A percentile compares a stretch with the other conserved stretches of the same genome.
Conservation (phyloP, 2,329 filamentous ascomycete genomes). For the Seiridium cupressi region DNA sequence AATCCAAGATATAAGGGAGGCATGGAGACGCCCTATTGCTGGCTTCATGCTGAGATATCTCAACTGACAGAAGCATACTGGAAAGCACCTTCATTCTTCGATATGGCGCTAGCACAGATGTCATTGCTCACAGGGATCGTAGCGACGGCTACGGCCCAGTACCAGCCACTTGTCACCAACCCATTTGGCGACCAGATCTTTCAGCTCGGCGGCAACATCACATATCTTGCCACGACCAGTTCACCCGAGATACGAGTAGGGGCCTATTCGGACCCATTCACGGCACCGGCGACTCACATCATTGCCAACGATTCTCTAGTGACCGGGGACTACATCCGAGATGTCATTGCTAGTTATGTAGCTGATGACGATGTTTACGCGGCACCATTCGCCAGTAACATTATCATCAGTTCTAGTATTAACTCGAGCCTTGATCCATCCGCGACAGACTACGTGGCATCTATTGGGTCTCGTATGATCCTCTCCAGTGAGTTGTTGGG, state of each 20-base stretch:
- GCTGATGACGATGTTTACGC: background rate
- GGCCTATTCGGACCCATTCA: background rate
- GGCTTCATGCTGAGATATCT: no score
- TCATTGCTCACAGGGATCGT: no score
- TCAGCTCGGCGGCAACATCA: background rate
- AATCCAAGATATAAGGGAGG: no score
- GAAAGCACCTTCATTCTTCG: no score
- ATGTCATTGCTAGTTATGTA: background rate
- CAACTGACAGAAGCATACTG: no score
- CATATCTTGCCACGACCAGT: background rate
- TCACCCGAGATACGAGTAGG: background rate
- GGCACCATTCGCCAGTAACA: background rate
- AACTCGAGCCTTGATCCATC: background rate
- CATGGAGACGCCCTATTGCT: no score
- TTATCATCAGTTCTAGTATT: background rate
- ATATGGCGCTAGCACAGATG: no score
- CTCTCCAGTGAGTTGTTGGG: background rate
- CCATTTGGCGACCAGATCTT: background rate
- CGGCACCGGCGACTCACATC: background rate
- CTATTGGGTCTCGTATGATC: background rate
- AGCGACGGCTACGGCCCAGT: background rate
- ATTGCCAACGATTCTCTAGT: background rate
- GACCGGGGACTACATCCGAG: background rate
- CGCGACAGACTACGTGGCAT: background rate
- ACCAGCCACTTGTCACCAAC: background rate